Evolutionary conservation across 2,329 filamentous ascomycete species (phyloP).

Genomic region (Arthroderma sp.): DNA sequence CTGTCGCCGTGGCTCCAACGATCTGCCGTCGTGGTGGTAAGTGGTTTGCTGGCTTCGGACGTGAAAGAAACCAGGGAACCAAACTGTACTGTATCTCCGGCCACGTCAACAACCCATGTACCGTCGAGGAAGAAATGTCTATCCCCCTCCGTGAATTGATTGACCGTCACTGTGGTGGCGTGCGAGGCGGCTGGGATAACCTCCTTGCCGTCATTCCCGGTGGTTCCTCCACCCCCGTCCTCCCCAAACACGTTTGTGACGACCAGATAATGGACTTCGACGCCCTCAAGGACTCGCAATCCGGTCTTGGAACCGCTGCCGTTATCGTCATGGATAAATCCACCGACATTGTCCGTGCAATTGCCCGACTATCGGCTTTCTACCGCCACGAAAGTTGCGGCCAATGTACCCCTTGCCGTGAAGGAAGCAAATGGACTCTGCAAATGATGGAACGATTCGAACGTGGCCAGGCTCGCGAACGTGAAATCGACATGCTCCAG

Average conservation of each 20-base stretch:
- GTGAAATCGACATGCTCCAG: slow-evolving; percentile 99
- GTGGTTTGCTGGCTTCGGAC: slow-evolving; percentile 92
- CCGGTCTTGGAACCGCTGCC: slow-evolving; percentile 89
- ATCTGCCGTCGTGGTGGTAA: slow-evolving; percentile 82
- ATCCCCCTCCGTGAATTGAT: slow-evolving; percentile 93
- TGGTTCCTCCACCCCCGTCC: slow-evolving; percentile 89
- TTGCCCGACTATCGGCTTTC: slow-evolving; percentile 85
- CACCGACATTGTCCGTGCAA: slow-evolving; percentile 87
- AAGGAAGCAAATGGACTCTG: slow-evolving; percentile 97
- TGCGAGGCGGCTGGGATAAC: slow-evolving; percentile 96
- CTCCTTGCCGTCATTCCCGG: slow-evolving; percentile 89
- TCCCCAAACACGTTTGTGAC: slow-evolving; percentile 81
- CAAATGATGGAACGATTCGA: slow-evolving; percentile 98
- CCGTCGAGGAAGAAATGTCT: slow-evolving; percentile 98
- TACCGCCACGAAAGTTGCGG: slow-evolving; percentile 98
- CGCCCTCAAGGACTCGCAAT: slow-evolving; percentile 92
- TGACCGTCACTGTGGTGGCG: slow-evolving; percentile 95
- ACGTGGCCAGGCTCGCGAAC: slow-evolving; percentile 71
- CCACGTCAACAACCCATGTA: slow-evolving; percentile 96
- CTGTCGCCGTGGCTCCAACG: slow-evolving; percentile 84
- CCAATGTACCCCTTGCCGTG: slow-evolving; percentile 98
- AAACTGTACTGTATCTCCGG: slow-evolving; percentile 98
- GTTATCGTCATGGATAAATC: slow-evolving; percentile 99
- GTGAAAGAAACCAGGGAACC: slow-evolving; percentile 90
- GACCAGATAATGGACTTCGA: slow-evolving; percentile 99